Conservation (phyloP, 441 rosid species). For the Mallotus japonicus region DNA sequence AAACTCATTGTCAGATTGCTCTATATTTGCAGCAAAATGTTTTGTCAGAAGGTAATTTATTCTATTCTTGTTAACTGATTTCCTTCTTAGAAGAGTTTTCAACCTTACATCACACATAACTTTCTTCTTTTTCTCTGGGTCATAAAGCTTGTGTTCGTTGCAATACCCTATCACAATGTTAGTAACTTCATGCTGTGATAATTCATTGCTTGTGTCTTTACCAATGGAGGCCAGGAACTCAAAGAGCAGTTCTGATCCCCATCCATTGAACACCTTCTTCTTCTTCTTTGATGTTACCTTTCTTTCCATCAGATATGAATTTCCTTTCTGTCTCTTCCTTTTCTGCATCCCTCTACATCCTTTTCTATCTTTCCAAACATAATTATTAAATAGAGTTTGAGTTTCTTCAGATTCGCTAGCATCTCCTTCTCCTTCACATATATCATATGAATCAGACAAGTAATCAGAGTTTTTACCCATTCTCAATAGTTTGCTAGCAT, state of each 20-base stretch:
- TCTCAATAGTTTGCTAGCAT: constrained; percentile 21
- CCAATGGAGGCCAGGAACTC: constrained; percentile 44
- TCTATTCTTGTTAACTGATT: constrained; percentile 31
- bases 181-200: constrained; percentile 36
- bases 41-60: constrained; percentile 33
- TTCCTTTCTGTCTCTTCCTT: constrained; percentile 6
- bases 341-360: background rate
- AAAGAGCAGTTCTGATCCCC: constrained; percentile 44
- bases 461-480: constrained; percentile 8
- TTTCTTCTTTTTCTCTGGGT: constrained; percentile 39
- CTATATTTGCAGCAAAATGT: constrained; percentile 42
- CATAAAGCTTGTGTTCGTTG: constrained; percentile 37
- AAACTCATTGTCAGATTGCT: constrained; percentile 28
- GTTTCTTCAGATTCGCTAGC: constrained; percentile 25
- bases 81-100: constrained; percentile 39
- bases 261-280: constrained; percentile 38
- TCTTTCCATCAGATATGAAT: constrained; percentile 5
- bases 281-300: constrained; percentile 15
- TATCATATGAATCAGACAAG: constrained; percentile 9
- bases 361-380: constrained; percentile 17
- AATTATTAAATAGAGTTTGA: constrained; percentile 13
- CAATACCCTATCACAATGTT: constrained; percentile 38
- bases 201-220: constrained; percentile 32
- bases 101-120: constrained; percentile 47
- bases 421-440: constrained; percentile 20